A percentile compares a stretch with the other conserved stretches of the same genome.
These are phyloP conservation scores for Ogataea pilisensis DNA, from an alignment of 805 yeast genomes.

Conservation along the genomic window DNA sequence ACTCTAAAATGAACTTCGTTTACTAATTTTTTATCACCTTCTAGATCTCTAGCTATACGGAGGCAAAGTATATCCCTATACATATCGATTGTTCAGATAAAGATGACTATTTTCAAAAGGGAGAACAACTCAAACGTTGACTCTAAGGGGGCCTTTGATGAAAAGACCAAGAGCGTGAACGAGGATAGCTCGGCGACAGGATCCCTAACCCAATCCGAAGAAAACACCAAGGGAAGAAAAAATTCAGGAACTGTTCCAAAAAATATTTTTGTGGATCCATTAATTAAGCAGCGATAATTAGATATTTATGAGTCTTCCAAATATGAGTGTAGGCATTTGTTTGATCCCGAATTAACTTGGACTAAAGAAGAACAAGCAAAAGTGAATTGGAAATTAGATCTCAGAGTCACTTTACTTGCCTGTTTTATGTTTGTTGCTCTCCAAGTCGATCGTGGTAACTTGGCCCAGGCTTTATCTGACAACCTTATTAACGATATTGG, in stretches of 20 bases:
- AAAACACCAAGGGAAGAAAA: background rate
- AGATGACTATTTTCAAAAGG: too few relatives aligned
- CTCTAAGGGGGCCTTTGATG: too few relatives aligned
- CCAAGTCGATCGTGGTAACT: constrained; percentile 55
- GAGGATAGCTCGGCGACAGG: too few relatives aligned
- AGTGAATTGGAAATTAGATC: constrained; percentile 49
- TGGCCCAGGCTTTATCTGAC: constrained; percentile 53
- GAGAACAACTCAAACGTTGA: too few relatives aligned
- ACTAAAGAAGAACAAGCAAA: constrained; percentile 45
- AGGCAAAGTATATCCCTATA: too few relatives aligned
- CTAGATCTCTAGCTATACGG: too few relatives aligned
- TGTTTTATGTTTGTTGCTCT: constrained; percentile 56
- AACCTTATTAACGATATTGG: constrained; percentile 47
- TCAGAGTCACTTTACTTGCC: constrained; percentile 53
- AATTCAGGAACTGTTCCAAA: background rate
- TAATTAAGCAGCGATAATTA: constrained; percentile 26
- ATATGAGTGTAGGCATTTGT: constrained; percentile 51
- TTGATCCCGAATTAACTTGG: constrained; percentile 61
- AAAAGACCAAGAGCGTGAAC: too few relatives aligned
- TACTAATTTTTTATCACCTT: too few relatives aligned
- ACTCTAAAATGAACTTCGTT: too few relatives aligned
- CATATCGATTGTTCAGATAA: too few relatives aligned
- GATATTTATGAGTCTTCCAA: constrained; percentile 42
- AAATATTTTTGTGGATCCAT: background rate
- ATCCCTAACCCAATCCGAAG: too few relatives aligned